Evolutionary conservation across 306 rosid species (phyloP).

Genomic region (Cucurbita moschata): DNA sequence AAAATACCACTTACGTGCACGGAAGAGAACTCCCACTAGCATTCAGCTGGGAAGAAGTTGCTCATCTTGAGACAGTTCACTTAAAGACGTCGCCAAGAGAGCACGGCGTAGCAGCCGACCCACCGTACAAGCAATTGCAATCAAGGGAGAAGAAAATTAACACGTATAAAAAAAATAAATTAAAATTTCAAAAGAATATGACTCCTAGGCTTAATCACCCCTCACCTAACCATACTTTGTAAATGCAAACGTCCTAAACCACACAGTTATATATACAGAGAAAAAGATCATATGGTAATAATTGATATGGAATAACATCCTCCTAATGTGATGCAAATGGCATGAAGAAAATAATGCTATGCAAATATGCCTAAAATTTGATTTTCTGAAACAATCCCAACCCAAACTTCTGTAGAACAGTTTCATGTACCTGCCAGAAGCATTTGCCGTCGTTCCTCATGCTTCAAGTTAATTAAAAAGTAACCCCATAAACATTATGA

Average conservation of each 20-base stretch:
- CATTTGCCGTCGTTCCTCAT: slow-evolving; percentile 36
- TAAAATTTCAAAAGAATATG: background rate
- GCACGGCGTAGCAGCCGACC: background rate
- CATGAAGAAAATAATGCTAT: no score
- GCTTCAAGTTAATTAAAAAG: slow-evolving; percentile 26
- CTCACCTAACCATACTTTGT: background rate
- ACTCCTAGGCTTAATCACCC: background rate
- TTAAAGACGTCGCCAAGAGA: background rate
- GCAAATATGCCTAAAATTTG: no score
- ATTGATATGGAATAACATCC: background rate
- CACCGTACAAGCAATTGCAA: background rate
- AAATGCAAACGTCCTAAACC: background rate
- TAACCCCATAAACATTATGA: slow-evolving; percentile 28
- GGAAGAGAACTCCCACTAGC: background rate
- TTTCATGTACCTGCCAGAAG: slow-evolving; percentile 50
- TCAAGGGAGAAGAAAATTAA: background rate
- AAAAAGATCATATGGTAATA: background rate
- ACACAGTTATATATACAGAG: background rate
- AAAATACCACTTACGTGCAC: background rate
- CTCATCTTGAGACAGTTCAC: background rate
- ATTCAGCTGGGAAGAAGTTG: background rate
- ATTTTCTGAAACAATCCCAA: slow-evolving; percentile 2
- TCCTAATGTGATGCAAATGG: background rate
- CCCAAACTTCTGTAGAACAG: slow-evolving; percentile 49
- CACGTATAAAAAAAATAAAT: background rate